Base-by-base conservation (phyloP, 1,284 basidiomycete species). In the Fistulinella cinereoalba region DNA sequence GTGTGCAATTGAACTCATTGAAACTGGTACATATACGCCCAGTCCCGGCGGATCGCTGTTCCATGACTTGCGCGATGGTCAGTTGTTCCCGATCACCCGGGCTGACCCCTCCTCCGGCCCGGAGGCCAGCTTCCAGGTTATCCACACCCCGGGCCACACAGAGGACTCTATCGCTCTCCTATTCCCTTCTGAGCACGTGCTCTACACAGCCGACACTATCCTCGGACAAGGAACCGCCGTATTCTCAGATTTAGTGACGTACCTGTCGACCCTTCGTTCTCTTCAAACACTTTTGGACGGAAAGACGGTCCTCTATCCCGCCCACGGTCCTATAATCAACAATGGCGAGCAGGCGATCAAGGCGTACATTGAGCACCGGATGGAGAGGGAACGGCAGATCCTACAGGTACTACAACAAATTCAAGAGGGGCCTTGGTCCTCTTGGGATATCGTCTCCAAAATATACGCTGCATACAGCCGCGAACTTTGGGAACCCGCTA, bases 81-180 rank as follows among this genome's bases (percentile, higher is more conserved):
- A 87, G 57, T 61, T 67, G 2, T 60, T 89, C n/a, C 51, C 56
- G 46, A 50, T 69, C 55, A 53, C 65, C 50, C 23, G 21, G 37
- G n/a, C 44, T 8, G 37, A 42, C 27, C 1, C 38, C 10, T 23
- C 42, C 10, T 5, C 50, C 34, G 22, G 18, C 3, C n/a, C 12
- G 28, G 43, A 50, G 6, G 51, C 57, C 46, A 40, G 45, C 41
- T 69, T 93, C 13, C 74, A 75, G 22, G 80, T 96, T 15, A 56
- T 97, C 1, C 85, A 91, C 61, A 88, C 92, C 0, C 96, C 95
- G 0, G 96, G 95, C 0, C 96, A 98, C 62, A 97, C 95, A 0
- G 62, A 73, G 29, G 95, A 98, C 66, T 95, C 92, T 6, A 79
- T 96, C 56, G 86, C 77, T 43, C 70, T 94, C 37, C 73, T 83